Evolutionary conservation across 257 asterid genomes (phyloP), one percentile per base, ranked within the genome.

Genomic region (Ehretia macrophylla): DNA sequence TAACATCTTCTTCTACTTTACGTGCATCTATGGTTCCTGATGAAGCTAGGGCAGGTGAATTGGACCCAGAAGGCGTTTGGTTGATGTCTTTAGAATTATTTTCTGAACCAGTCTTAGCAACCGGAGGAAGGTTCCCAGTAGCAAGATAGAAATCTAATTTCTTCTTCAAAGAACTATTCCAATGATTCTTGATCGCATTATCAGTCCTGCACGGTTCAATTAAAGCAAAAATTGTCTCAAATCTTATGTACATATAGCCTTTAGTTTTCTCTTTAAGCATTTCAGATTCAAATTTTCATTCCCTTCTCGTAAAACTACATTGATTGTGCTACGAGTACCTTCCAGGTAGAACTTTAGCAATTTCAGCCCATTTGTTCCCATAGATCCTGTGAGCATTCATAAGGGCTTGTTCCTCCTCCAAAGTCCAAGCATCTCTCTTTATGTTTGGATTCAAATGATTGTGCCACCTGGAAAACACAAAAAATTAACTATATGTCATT

Each of bases 351-450:
- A 86, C 91, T 84, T 82, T 93, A 49, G 99, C 99, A 61, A 93
- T 77, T 79, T 93, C 99, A 72, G 99, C 97, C 99, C 99, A 93
- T 78, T 93, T 93, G 68, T 93, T 93, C 71, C 99, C 97, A 75
- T 89, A 77, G 40, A 77, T 51, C 37, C 87, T 78, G 69, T 93
- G 99, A 66, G 96, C 97, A 73, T 81, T 75, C 69, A 93, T 85
- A 63, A 93, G 81, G 37, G 85, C 83, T 54, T 77, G 85, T 73
- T 93, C 99, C 82, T 93, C 99, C 66, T 93, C 99, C 84, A 85
- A 70, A 51, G 85, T 81, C 99, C 99, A 93, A 27, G 97, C 93
- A 62, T 93, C 99, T 75, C 87, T 88, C 82, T 83, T 93, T 66
- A 93, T 93, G 73, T 72, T 67, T 17, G 99, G 99, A 81, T 93